Evolutionary conservation across 2,329 filamentous ascomycete species (phyloP).

Genomic region (Colletotrichum filicis): DNA sequence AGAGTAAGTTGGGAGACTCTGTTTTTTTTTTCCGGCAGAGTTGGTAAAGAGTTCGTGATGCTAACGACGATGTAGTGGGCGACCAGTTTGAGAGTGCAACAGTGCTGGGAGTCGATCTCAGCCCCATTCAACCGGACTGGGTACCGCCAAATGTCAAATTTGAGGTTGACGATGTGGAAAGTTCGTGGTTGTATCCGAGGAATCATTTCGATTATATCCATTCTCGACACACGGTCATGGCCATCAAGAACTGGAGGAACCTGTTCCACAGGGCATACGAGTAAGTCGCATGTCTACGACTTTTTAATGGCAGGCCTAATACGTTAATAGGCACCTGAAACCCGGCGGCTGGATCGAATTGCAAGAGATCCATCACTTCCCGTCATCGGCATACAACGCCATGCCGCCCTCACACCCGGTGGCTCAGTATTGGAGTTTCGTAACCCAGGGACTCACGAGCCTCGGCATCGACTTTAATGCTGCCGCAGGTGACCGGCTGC

Average conservation of each 20-base stretch:
- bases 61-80: conserved; percentile 36
- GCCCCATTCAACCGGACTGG: conserved; percentile 67
- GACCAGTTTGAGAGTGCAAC: conserved; percentile 51
- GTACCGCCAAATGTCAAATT: conserved; percentile 67
- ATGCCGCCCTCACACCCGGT: conserved; percentile 54
- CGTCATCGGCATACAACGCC: conserved; percentile 53
- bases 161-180: conserved; percentile 68
- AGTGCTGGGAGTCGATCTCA: conserved; percentile 64
- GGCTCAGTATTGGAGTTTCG: conserved; percentile 57
- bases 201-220: conserved; percentile 72
- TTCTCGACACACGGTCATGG: conserved; percentile 66
- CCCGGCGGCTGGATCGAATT: conserved; percentile 67
- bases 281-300: conserved; percentile 46
- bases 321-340: conserved; percentile 55
- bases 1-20: conserved; percentile 48
- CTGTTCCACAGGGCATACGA: conserved; percentile 58
- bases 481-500: conserved; percentile 53
- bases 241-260: conserved; percentile 65
- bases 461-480: conserved; percentile 60
- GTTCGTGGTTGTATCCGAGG: conserved; percentile 63
- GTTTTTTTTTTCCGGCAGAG: conserved; percentile 21
- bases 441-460: conserved; percentile 54
- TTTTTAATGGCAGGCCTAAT: background rate
- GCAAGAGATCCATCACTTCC: conserved; percentile 64
- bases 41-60: background rate